Evolutionary conservation across 768 basidiomycete genomes (phyloP).

Genomic region (Russula sp.): DNA sequence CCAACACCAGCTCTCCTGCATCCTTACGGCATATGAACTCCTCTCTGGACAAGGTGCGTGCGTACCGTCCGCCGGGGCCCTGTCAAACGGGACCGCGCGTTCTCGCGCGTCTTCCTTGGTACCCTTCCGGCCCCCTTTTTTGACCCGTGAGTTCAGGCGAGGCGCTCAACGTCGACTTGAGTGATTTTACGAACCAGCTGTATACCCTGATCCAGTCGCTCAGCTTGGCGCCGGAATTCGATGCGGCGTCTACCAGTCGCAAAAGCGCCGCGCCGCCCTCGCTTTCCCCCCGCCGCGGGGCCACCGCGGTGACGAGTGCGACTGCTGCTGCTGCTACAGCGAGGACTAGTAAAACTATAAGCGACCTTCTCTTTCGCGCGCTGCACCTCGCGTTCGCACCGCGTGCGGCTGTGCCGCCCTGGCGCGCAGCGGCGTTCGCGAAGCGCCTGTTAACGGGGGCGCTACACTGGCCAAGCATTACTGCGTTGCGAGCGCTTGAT

Average conservation of each 20-base stretch:
- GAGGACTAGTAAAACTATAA: constrained; percentile 29
- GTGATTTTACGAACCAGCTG: constrained; percentile 77
- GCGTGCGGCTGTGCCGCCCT: constrained; percentile 53
- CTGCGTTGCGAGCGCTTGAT: constrained; percentile 59
- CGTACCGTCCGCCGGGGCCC: constrained; percentile 14
- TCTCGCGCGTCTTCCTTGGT: constrained; percentile 1
- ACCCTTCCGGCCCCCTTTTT: constrained; percentile 3
- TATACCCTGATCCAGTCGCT: constrained; percentile 78
- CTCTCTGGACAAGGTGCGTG: constrained; percentile 91
- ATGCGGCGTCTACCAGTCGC: constrained; percentile 36
- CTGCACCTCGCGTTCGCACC: constrained; percentile 78
- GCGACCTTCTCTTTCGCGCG: constrained; percentile 81
- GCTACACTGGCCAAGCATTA: constrained; percentile 69
- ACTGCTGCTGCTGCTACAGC: constrained; percentile 23
- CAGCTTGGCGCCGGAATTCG: constrained; percentile 57
- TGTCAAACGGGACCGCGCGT: constrained; percentile 6
- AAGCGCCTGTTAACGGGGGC: constrained; percentile 83
- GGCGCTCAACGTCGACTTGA: constrained; percentile 93
- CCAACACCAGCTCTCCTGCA: constrained; percentile 67
- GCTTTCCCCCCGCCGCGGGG: constrained; percentile 20
- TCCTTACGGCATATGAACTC: constrained; percentile 95
- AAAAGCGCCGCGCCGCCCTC: neutral
- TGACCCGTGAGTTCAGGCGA: constrained; percentile 53
- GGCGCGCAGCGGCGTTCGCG: constrained; percentile 84
- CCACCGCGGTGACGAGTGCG: neutral